Percentiles rank a stretch among this genome's conserved stretches.
phyloP scores from a whole-genome alignment of 768 basidiomycete species.

The Neoboletus magnificus region DNA sequence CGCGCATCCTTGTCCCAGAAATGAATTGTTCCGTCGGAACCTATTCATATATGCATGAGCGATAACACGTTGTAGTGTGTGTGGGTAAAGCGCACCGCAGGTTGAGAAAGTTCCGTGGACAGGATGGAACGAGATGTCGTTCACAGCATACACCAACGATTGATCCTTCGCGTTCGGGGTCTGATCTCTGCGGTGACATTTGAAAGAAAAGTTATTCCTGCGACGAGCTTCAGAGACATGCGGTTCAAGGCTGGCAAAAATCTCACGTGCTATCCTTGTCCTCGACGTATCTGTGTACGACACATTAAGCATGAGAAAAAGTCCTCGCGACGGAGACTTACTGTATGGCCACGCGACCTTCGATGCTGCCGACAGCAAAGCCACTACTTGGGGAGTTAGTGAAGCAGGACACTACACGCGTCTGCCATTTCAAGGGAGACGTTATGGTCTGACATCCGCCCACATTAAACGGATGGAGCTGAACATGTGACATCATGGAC shows the following conservation, averaged over 20 bases:
- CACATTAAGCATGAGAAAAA: background rate
- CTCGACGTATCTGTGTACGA: slow-evolving; percentile 66
- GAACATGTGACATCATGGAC: slow-evolving; percentile 14
- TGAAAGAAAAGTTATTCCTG: slow-evolving; percentile 86
- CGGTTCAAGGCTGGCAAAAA: slow-evolving; percentile 11
- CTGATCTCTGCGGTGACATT: slow-evolving; percentile 67
- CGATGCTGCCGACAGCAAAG: slow-evolving; percentile 82
- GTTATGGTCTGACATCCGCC: slow-evolving; percentile 54
- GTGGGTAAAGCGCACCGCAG: slow-evolving; percentile 46
- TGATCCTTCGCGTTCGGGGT: slow-evolving; percentile 58
- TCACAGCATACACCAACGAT: slow-evolving; percentile 76
- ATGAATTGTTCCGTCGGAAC: slow-evolving; percentile 83
- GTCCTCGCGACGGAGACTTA: slow-evolving; percentile 41
- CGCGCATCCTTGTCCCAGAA: slow-evolving; percentile 95
- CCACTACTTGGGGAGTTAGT: slow-evolving; percentile 63
- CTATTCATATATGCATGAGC: slow-evolving; percentile 33
- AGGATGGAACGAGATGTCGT: slow-evolving; percentile 83
- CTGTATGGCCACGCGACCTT: slow-evolving; percentile 96
- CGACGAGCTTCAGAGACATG: background rate
- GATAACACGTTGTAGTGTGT: slow-evolving; percentile 18
- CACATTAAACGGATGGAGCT: background rate
- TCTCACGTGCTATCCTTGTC: slow-evolving; percentile 73
- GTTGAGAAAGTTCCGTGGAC: slow-evolving; percentile 84
- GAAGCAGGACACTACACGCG: slow-evolving; percentile 81
- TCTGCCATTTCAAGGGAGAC: slow-evolving; percentile 94